These are phyloP conservation scores for Punica granatum DNA, from an alignment of 345 rosid species.

Conservation along the genomic window DNA sequence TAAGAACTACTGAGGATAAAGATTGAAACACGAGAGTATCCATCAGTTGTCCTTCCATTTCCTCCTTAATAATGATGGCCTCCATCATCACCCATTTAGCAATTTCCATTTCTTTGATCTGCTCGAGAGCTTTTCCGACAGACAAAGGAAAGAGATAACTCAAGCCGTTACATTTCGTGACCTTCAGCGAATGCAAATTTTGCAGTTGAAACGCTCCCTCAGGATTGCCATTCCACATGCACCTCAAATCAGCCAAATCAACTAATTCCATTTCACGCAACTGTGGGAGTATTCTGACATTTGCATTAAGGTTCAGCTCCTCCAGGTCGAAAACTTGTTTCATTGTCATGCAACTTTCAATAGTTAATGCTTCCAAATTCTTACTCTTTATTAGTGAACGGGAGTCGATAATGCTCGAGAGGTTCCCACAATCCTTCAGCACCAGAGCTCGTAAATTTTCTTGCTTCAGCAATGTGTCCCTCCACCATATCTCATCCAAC, in stretches of 20 bases:
- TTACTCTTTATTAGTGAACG: rapidly evolving
- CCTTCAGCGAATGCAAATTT: constrained; percentile 4
- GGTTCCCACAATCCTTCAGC: not conserved
- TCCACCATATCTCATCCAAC: not conserved
- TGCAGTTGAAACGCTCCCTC: not conserved
- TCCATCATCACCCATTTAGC: not conserved
- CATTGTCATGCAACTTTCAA: not conserved
- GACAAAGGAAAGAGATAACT: constrained; percentile 12
- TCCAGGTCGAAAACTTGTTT: not conserved
- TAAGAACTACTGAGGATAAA: not conserved
- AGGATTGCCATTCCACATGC: constrained; percentile 4
- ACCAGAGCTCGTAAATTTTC: constrained; percentile 4
- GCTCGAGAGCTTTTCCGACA: constrained; percentile 6
- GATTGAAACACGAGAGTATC: constrained; percentile 7
- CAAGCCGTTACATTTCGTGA: not conserved
- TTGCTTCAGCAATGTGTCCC: not conserved
- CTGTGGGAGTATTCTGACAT: rapidly evolving
- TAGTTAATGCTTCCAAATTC: not conserved
- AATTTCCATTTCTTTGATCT: constrained; percentile 2
- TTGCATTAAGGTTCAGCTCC: rapidly evolving
- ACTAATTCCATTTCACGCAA: not conserved
- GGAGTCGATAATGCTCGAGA: constrained; percentile 12
- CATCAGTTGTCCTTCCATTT: not conserved
- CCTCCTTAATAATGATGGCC: constrained; percentile 1
- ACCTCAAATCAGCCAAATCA: not conserved